Evolutionary conservation across 352 stramenopile genomes (phyloP), one percentile per base, ranked within the genome.

Genomic region (Phytophthora brassicae): DNA sequence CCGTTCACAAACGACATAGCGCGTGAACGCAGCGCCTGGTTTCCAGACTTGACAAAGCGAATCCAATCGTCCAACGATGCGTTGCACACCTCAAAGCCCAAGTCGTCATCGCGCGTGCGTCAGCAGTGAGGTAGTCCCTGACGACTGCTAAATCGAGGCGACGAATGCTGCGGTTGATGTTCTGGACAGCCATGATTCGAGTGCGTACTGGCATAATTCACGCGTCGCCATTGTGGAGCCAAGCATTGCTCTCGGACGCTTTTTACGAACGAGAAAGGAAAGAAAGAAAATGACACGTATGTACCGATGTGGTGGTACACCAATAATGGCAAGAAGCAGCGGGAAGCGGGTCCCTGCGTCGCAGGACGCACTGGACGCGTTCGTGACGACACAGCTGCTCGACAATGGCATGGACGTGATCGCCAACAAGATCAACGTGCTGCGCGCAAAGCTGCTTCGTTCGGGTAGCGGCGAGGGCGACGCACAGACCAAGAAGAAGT

Each of bases 351-450:
- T 64, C 28, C 60, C 44, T 23, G 62, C 53, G 35, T 77, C 82
- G 55, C 78, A 92, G 66, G 73, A 74, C 11, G 79, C 73, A 3
- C 56, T 90, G 46, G 72, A 90, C 43, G 64, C 72, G 52, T 92
- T 94, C 69, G 72, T 90, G 55, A 81, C 68, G n/a, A 76, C 76
- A 36, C 84, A 94, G 56, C 61, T 94, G 36, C 77, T 94, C 24
- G 82, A 94, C 70, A 94, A 94, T 60, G 70, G 72, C 55, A 90
- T 94, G 82, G 82, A 94, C 47, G 46, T 60, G 12, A 58, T 91
- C 54, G 79, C 81, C 2, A 57, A 31, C n/a, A 84, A 81, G 60
- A 80, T 93, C 42, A 90, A 90, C 50, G 56, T 72, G n/a, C 56
- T 92, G 29, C 77, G 75, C 17, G 60, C 55, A 28, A 89, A 88